Percentiles rank a stretch among this genome's conserved stretches.
These are phyloP conservation scores for Quercus phellos DNA, from an alignment of 331 rosid species.

Conservation along the genomic window DNA sequence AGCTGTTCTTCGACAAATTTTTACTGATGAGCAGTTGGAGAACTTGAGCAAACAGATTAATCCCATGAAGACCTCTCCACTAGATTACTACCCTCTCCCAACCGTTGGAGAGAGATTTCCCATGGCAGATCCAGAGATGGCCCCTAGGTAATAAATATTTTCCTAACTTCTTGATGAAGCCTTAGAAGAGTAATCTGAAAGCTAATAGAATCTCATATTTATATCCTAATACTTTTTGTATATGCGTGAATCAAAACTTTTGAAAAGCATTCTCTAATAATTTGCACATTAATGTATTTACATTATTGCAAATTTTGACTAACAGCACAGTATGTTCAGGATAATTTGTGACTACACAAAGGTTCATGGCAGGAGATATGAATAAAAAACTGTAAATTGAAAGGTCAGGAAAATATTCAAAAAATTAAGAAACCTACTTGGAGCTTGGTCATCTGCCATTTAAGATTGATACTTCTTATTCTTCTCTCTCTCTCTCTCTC, in stretches of 20 bases:
- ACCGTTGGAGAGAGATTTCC: constrained; percentile 91
- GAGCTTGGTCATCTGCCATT: not conserved
- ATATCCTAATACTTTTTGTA: not conserved
- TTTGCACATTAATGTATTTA: not conserved
- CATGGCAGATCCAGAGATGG: constrained; percentile 65
- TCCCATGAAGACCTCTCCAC: constrained; percentile 57
- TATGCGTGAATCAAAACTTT: not conserved
- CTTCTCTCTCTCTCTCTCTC: too few species aligned
- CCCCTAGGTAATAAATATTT: constrained; percentile 57
- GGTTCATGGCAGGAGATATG: not conserved
- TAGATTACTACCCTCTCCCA: constrained; percentile 82
- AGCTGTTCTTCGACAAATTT: constrained; percentile 74
- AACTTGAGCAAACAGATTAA: constrained; percentile 64
- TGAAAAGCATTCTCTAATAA: not conserved
- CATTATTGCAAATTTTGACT: not conserved
- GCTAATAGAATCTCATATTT: not conserved
- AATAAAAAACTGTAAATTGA: not conserved
- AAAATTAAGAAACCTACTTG: not conserved
- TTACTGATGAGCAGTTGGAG: constrained; percentile 66
- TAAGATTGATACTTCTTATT: not conserved
- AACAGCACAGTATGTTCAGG: not conserved
- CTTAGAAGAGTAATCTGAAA: not conserved
- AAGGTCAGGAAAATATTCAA: not conserved
- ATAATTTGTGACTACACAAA: not conserved
- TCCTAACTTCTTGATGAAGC: not conserved